Conservation (phyloP, 257 asterid species). For the Penstemon newberryi region DNA sequence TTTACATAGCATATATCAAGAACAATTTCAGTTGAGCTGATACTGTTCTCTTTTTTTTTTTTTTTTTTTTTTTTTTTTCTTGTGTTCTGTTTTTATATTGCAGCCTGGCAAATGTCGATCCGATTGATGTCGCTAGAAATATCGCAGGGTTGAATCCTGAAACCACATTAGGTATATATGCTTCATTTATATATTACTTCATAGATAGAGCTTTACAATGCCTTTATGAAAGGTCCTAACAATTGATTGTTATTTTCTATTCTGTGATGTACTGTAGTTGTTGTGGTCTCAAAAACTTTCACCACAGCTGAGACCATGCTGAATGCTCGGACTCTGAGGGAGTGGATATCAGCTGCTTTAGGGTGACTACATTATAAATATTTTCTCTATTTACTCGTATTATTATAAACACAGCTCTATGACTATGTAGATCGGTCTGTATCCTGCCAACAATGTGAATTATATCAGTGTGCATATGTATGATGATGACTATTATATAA, state of each 20-base stretch:
- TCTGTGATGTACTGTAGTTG: constrained; percentile 53
- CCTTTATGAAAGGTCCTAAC: not conserved
- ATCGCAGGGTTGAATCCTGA: constrained; percentile 87
- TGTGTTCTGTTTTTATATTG: constrained; percentile 27
- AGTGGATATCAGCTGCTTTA: constrained; percentile 91
- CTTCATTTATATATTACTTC: constrained; percentile 18
- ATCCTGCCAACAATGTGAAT: not conserved
- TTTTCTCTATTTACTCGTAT: constrained; percentile 17
- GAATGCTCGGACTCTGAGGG: constrained; percentile 93
- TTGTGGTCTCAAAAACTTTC: constrained; percentile 96
- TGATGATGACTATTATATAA: constrained; percentile 15
- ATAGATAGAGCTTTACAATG: not conserved
- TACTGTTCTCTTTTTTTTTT: not conserved
- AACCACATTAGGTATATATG: constrained; percentile 79
- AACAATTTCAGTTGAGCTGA: constrained; percentile 19
- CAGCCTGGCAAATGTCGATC: constrained; percentile 99
- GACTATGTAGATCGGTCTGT: constrained; percentile 12
- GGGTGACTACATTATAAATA: constrained; percentile 57
- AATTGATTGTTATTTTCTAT: constrained; percentile 21
- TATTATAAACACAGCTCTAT: constrained; percentile 1
- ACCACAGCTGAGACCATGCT: constrained; percentile 99
- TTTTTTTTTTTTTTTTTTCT: constrained; percentile 9
- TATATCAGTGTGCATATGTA: constrained; percentile 14
- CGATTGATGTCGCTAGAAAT: constrained; percentile 87
- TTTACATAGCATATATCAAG: constrained; percentile 15